Percentiles rank a stretch among this genome's conserved stretches.
Conservation (phyloP, 768 basidiomycete genomes). For the Macrolepiota albuminosa region DNA sequence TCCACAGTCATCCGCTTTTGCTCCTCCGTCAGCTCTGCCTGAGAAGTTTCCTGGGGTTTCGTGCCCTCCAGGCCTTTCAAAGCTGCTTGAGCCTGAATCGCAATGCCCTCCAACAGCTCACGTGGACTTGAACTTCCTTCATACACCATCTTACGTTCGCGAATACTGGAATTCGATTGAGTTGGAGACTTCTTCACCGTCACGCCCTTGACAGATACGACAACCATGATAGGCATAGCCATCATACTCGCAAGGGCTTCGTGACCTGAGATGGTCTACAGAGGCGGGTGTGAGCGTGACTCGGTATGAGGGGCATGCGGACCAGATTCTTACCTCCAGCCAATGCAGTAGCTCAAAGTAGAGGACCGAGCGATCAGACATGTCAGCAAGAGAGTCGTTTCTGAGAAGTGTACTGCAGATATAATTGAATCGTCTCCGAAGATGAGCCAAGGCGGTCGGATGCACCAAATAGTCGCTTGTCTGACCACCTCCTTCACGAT, state of each 20-base stretch:
- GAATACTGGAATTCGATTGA: slow-evolving; percentile 44
- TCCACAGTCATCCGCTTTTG: slow-evolving; percentile 79
- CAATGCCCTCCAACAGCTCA: slow-evolving; percentile 86
- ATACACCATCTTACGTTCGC: slow-evolving; percentile 82
- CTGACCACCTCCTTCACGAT: slow-evolving; percentile 68
- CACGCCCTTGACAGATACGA: slow-evolving; percentile 60
- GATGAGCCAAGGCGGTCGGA: slow-evolving; percentile 87
- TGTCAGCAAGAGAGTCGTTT: slow-evolving; percentile 91
- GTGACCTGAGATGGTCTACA: slow-evolving; percentile 86
- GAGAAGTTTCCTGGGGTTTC: slow-evolving; percentile 40
- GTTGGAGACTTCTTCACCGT: slow-evolving; percentile 46
- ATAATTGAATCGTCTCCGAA: slow-evolving; percentile 86
- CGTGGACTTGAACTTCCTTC: slow-evolving; percentile 90
- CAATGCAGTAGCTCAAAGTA: slow-evolving; percentile 91
- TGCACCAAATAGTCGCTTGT: slow-evolving; percentile 91
- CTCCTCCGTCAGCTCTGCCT: slow-evolving; percentile 81
- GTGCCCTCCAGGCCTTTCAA: slow-evolving; percentile 78
- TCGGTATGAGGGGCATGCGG: neutral
- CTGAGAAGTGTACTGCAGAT: slow-evolving; percentile 81
- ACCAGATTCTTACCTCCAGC: slow-evolving; percentile 67
- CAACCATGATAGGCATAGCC: slow-evolving; percentile 96
- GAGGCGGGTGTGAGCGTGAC: slow-evolving; percentile 2
- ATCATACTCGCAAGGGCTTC: slow-evolving; percentile 94
- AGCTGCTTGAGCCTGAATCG: slow-evolving; percentile 90
- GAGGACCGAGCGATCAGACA: slow-evolving; percentile 81